phyloP scores from a whole-genome alignment of 2,329 filamentous ascomycete species.

The Pseudogymnoascus sp. region DNA sequence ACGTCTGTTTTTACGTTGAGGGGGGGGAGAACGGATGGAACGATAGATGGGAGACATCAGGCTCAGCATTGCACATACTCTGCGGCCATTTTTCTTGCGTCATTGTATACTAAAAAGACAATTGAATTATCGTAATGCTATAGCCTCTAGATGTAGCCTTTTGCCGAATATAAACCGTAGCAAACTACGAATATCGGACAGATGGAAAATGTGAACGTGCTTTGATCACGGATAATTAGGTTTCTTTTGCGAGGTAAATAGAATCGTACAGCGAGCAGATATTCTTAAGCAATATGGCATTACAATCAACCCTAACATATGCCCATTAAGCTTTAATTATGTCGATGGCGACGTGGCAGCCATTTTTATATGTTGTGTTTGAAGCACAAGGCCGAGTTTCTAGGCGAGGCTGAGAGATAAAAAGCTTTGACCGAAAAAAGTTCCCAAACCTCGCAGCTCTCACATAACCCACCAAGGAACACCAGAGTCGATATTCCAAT shows the following conservation, averaged over 20 bases:
- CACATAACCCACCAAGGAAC: not conserved
- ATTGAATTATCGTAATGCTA: slow-evolving; percentile 8
- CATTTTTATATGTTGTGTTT: not conserved
- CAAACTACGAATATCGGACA: not conserved
- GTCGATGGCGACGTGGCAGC: not conserved
- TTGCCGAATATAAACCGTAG: not conserved
- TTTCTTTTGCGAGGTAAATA: not conserved
- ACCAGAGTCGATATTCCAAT: not conserved
- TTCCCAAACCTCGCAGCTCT: not conserved
- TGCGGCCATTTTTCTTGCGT: slow-evolving; percentile 4
- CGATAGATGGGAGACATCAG: slow-evolving; percentile 5
- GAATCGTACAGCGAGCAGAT: not conserved
- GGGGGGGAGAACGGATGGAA: not conserved
- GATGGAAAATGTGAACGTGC: not conserved
- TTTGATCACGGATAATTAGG: not conserved
- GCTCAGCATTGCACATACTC: slow-evolving; percentile 9
- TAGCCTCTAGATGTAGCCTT: not conserved
- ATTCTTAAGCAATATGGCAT: not conserved
- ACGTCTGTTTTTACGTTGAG: not conserved
- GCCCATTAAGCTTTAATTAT: not conserved
- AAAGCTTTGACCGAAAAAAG: slow-evolving; percentile 9
- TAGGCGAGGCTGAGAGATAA: slow-evolving; percentile 8
- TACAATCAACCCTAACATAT: not conserved
- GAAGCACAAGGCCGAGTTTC: not conserved
- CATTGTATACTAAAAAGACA: slow-evolving; percentile 6